phyloP scores from a whole-genome alignment of 2,329 filamentous ascomycete species.

The Aspergillus viridinutans region DNA sequence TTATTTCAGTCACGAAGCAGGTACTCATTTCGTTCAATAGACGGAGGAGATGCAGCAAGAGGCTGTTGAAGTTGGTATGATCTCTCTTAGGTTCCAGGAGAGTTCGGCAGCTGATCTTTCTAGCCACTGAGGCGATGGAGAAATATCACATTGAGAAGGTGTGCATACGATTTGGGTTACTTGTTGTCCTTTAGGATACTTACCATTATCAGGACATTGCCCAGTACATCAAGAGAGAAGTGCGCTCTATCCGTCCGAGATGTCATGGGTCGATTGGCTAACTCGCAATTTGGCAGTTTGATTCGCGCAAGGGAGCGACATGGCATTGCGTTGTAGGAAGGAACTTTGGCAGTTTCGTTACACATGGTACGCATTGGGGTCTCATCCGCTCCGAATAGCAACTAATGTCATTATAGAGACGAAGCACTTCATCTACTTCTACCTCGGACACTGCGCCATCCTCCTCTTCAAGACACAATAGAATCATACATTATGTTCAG shows the following conservation, averaged over 20 bases:
- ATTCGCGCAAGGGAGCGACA: conserved; percentile 92
- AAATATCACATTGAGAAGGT: conserved; percentile 71
- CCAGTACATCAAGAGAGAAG: conserved; percentile 91
- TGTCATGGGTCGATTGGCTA: conserved; percentile 4
- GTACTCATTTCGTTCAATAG: conserved; percentile 47
- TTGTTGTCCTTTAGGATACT: conserved; percentile 3
- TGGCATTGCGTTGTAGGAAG: conserved; percentile 99
- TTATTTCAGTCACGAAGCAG: conserved; percentile 6
- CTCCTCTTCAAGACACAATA: conserved; percentile 98
- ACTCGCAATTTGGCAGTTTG: conserved; percentile 62
- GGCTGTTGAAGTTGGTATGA: conserved; percentile 88
- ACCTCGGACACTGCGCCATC: conserved; percentile 96
- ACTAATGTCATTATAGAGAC: conserved; percentile 62
- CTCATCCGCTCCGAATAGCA: not conserved
- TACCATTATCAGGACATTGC: conserved; percentile 71
- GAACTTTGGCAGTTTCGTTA: conserved; percentile 99
- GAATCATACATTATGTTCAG: conserved; percentile 1
- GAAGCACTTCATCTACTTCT: conserved; percentile 99
- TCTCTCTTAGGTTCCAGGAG: not conserved
- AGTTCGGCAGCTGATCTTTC: conserved; percentile 23
- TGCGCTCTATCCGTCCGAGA: conserved; percentile 40
- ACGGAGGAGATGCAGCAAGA: conserved; percentile 97
- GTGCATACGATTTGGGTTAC: conserved; percentile 7
- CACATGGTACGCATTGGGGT: conserved; percentile 65
- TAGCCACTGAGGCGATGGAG: conserved; percentile 67